These are phyloP conservation scores for Apiotrichum siamense DNA, from an alignment of 1,284 basidiomycete species.

Conservation along the genomic window DNA sequence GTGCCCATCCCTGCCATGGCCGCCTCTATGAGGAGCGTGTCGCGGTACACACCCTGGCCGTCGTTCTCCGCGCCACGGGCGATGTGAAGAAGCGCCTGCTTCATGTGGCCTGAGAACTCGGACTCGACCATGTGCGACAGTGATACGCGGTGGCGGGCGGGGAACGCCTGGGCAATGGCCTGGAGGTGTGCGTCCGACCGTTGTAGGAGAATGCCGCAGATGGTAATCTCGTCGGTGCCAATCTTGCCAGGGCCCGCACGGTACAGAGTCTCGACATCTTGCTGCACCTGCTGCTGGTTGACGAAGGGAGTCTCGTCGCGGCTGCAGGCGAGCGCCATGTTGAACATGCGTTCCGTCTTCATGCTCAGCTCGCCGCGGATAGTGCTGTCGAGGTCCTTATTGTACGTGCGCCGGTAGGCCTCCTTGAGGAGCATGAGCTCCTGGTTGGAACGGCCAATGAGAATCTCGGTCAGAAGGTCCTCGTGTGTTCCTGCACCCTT, in stretches of 20 bases:
- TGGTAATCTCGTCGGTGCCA: conserved; percentile 48
- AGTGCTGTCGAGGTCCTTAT: conserved; percentile 37
- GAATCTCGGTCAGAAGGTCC: conserved; percentile 45
- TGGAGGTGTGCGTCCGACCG: conserved; percentile 43
- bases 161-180: conserved; percentile 43
- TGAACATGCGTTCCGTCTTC: conserved; percentile 47
- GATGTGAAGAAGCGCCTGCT: conserved; percentile 40
- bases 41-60: conserved; percentile 42
- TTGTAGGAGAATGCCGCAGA: conserved; percentile 45
- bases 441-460: conserved; percentile 45
- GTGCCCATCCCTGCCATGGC: conserved; percentile 47
- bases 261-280: conserved; percentile 45
- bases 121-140: conserved; percentile 40
- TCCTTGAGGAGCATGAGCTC: conserved; percentile 48
- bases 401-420: conserved; percentile 39
- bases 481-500: conserved; percentile 46
- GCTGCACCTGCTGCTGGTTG: conserved; percentile 43
- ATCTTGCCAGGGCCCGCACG: conserved; percentile 43
- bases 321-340: conserved; percentile 44
- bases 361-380: conserved; percentile 47
- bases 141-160: conserved; percentile 28
- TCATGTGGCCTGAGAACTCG: conserved; percentile 49
- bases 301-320: conserved; percentile 44
- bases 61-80: conserved; percentile 39
- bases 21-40: conserved; percentile 39